Conservation (phyloP, 2,329 filamentous ascomycete genomes). For the Harringtonia aguacate region DNA sequence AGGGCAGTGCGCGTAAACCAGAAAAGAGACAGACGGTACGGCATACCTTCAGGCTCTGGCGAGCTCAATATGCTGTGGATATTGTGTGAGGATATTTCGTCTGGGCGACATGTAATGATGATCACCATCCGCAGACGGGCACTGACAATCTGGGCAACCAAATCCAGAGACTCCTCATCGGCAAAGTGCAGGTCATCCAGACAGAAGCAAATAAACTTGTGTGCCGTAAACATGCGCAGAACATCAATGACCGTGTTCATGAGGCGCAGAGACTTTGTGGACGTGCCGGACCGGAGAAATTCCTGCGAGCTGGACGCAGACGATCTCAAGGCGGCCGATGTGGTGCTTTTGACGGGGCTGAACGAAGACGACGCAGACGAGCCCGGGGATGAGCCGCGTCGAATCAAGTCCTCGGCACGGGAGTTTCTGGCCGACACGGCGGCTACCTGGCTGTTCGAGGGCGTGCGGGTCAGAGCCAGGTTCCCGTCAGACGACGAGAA, state of each 20-base stretch:
- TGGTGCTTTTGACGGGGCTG: conserved; percentile 1
- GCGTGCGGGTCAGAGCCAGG: conserved; percentile 19
- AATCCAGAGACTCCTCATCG: conserved; percentile 74
- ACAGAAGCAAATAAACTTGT: conserved; percentile 81
- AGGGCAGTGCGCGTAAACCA: neutral
- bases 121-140: conserved; percentile 73
- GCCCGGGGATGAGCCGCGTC: conserved; percentile 25
- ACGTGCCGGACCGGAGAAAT: conserved; percentile 45
- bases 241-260: conserved; percentile 86
- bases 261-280: conserved; percentile 59
- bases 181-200: conserved; percentile 87
- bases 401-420: conserved; percentile 3
- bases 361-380: conserved; percentile 8
- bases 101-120: conserved; percentile 64
- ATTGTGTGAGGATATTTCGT: conserved; percentile 48
- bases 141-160: conserved; percentile 70
- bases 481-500: conserved; percentile 20
- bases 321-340: conserved; percentile 23
- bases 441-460: conserved; percentile 23
- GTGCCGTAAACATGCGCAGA: conserved; percentile 65
- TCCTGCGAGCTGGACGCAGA: conserved; percentile 46
- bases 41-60: conserved; percentile 39
- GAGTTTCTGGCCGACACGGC: conserved; percentile 17
- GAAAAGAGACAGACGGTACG: neutral
- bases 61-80: conserved; percentile 45